Evolutionary conservation across 1,139 yeast species (phyloP), one percentile per base, ranked within the genome.

Genomic region (Hemisphaericaspora xylofermentans): DNA sequence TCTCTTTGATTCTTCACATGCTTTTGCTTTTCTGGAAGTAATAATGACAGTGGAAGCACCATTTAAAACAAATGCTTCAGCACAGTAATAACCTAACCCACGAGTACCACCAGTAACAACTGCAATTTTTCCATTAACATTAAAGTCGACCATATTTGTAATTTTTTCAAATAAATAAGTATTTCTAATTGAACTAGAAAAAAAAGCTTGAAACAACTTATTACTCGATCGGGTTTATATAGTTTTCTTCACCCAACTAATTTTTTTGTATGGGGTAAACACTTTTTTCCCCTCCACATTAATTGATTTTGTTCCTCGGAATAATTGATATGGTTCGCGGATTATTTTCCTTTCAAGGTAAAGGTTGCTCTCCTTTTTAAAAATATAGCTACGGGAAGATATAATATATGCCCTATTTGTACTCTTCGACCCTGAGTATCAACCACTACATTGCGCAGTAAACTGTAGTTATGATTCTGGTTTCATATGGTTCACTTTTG

Each of bases 41-140:
- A 85, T 76, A 47, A 79, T 78, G 27, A 85, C 81, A 25, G 76
- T 66, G 40, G 76, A 63, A 10, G 86, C 88, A 1, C 89, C 89
- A 47, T 82, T 80, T 39, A 67, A 63, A 9, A 83, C 76, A 38
- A 82, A 69, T 2, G 79, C 80, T 56, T 82, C 88, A 15, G 88
- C 88, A 64, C 84, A 79, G 55, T 79, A 63, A 44, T 80, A 74
- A 0, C 93, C 93, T 40, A 84, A 76, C 0, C 93, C 93, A 51
- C 93, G 70, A 34, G 88, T 78, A 31, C 91, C 89, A 14, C 93
- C 94, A n/a, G 93, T 85, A 48, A 85, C 72, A 12, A 82, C 78
- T 1, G 88, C 91, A 6, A 74, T 72, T 60, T 84, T 84, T 26
- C 84, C 88, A 42, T 78, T 64, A 27, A 82, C 82, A 48, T 71